These are phyloP conservation scores for Sanghuangporus sanghuang DNA, from an alignment of 1,284 basidiomycete genomes.

Conservation along the genomic window DNA sequence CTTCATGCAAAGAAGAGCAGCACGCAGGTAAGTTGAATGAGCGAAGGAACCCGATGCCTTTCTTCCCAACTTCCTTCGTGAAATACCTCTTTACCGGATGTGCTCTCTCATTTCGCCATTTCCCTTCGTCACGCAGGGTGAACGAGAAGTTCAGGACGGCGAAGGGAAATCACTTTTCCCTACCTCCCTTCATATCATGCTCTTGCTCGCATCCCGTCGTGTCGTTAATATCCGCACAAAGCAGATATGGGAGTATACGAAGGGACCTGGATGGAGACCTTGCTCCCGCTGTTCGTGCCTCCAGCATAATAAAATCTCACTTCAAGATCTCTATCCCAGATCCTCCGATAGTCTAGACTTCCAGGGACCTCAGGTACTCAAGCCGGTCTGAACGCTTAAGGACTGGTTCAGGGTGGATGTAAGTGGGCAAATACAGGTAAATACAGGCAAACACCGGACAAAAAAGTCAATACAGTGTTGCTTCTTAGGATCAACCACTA, in stretches of 20 bases:
- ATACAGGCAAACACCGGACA: background rate
- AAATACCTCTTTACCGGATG: too few species aligned
- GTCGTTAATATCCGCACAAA: too few species aligned
- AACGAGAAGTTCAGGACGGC: background rate
- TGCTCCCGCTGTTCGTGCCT: too few species aligned
- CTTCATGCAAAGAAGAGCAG: too few species aligned
- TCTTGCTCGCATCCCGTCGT: background rate
- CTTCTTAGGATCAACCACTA: background rate
- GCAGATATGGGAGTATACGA: background rate
- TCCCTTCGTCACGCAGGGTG: background rate
- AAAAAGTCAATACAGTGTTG: background rate
- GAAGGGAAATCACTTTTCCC: background rate
- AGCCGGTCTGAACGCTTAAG: background rate
- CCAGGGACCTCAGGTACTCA: background rate
- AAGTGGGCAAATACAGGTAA: background rate
- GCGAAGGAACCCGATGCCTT: too few species aligned
- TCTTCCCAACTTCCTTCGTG: too few species aligned
- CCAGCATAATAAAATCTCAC: too few species aligned
- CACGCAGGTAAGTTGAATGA: too few species aligned
- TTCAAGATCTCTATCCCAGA: background rate
- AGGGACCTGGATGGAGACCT: background rate
- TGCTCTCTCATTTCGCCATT: background rate
- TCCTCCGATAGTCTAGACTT: background rate
- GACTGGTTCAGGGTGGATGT: background rate
- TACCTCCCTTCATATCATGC: background rate